Conservation (phyloP, 345 rosid genomes). For the Diplotaxis tenuifolia region DNA sequence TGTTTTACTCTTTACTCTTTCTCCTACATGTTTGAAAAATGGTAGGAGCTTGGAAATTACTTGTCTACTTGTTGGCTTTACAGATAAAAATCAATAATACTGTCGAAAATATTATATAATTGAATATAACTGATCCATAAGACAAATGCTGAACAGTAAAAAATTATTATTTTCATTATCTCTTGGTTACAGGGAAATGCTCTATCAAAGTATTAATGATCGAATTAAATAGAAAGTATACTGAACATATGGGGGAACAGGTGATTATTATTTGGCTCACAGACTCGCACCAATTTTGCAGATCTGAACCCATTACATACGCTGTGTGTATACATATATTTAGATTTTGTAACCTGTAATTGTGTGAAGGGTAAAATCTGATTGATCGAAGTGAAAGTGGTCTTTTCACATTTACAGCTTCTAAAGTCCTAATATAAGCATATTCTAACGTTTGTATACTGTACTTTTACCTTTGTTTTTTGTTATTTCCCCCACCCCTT, state of each 20-base stretch:
- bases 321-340: neutral
- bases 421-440: slow-evolving; percentile 20
- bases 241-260: slow-evolving; percentile 21
- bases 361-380: slow-evolving; percentile 22
- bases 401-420: slow-evolving; percentile 44
- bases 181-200: slow-evolving; percentile 18
- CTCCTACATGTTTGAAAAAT: neutral
- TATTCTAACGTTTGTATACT: slow-evolving; percentile 32
- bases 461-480: slow-evolving; percentile 3
- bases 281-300: slow-evolving; percentile 1
- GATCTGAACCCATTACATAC: neutral
- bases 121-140: neutral
- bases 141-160: slow-evolving; percentile 15
- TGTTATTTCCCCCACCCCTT: neutral
- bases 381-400: slow-evolving; percentile 50
- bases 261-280: slow-evolving; percentile 21
- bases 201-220: slow-evolving; percentile 26
- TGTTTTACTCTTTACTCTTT: neutral
- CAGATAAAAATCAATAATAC: neutral
- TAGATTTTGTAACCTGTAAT: neutral
- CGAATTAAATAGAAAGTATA: slow-evolving; percentile 16
- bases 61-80: neutral
- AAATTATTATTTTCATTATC: neutral
- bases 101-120: too few species aligned
- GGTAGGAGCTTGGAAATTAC: neutral